Evolutionary conservation across 768 basidiomycete species (phyloP).

Genomic region (Phanerochaete sordida): DNA sequence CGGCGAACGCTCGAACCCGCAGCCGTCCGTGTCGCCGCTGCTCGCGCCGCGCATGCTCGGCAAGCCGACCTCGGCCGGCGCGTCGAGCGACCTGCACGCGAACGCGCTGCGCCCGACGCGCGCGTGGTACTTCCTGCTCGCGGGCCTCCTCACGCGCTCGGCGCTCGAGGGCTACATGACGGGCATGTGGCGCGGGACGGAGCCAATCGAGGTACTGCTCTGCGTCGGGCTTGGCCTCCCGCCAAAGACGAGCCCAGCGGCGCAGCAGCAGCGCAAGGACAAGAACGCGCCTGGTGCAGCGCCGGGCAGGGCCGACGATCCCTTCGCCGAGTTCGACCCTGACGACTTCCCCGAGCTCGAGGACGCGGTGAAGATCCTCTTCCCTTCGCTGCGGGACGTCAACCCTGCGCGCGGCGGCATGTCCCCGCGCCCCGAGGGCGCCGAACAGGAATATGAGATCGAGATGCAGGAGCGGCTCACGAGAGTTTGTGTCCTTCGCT

Average conservation of each 20-base stretch:
- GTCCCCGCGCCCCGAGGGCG: constrained; percentile 33
- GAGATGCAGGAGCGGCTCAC: constrained; percentile 74
- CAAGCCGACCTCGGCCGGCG: constrained; percentile 12
- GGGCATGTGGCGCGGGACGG: constrained; percentile 73
- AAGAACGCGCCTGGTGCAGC: too few relatives aligned
- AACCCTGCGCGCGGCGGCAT: constrained; percentile 32
- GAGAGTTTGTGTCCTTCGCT: constrained; percentile 45
- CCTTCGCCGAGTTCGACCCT: constrained; percentile 63
- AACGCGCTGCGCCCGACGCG: constrained; percentile 61
- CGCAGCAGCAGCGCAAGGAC: background rate
- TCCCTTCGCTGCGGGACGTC: constrained; percentile 40
- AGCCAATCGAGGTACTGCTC: constrained; percentile 67
- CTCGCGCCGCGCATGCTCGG: constrained; percentile 18
- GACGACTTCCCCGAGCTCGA: constrained; percentile 69
- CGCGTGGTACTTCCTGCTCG: constrained; percentile 81
- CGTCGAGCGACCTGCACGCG: constrained; percentile 14
- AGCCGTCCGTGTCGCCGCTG: constrained; percentile 17
- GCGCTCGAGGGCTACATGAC: constrained; percentile 83
- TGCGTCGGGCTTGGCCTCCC: constrained; percentile 61
- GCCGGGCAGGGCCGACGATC: constrained; percentile 20
- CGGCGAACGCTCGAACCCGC: constrained; percentile 21
- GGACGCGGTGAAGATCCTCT: constrained; percentile 67
- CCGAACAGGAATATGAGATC: constrained; percentile 67
- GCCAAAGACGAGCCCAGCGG: background rate
- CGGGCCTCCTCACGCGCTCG: constrained; percentile 76